phyloP scores from a whole-genome alignment of 352 stramenopile species.

The Pythium grandisporangium region DNA sequence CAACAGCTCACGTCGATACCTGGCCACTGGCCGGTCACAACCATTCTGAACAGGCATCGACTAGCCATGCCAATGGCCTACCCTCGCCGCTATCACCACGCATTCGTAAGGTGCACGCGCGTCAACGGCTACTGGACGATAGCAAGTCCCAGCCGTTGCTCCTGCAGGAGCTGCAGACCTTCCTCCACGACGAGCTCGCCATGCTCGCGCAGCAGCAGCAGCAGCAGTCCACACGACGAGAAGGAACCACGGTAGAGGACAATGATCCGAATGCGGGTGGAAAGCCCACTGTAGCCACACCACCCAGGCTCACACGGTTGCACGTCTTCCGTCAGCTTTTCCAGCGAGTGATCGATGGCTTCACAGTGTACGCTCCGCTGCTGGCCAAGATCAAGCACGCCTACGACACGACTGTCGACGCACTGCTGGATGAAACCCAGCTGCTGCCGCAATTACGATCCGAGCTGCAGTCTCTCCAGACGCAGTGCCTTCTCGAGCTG shows the following conservation, averaged over 20 bases:
- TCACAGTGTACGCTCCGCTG: conserved; percentile 58
- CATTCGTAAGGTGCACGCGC: conserved; percentile 5
- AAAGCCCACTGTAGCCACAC: no score
- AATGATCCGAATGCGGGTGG: no score
- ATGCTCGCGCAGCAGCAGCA: background rate
- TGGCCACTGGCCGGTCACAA: conserved; percentile 10
- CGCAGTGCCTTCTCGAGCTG: conserved; percentile 50
- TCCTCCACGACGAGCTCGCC: conserved; percentile 2
- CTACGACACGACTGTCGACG: conserved; percentile 35
- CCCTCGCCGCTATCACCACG: conserved; percentile 12
- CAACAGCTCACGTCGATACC: conserved; percentile 8
- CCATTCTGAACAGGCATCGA: background rate
- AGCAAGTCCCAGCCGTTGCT: conserved; percentile 11
- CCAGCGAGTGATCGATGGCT: conserved; percentile 35
- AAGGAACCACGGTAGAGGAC: no score
- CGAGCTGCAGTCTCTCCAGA: conserved; percentile 46
- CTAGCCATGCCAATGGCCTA: background rate
- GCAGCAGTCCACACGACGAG: no score
- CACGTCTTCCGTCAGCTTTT: conserved; percentile 52
- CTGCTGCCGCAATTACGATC: conserved; percentile 37
- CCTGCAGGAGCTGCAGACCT: conserved; percentile 12
- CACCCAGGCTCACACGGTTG: conserved; percentile 26
- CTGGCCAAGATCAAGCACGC: conserved; percentile 51
- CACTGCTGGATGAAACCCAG: conserved; percentile 22
- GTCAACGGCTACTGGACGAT: conserved; percentile 10